These are phyloP conservation scores for Dichotomopilus funicola DNA, from an alignment of 2,329 filamentous ascomycete species.

Conservation along the genomic window DNA sequence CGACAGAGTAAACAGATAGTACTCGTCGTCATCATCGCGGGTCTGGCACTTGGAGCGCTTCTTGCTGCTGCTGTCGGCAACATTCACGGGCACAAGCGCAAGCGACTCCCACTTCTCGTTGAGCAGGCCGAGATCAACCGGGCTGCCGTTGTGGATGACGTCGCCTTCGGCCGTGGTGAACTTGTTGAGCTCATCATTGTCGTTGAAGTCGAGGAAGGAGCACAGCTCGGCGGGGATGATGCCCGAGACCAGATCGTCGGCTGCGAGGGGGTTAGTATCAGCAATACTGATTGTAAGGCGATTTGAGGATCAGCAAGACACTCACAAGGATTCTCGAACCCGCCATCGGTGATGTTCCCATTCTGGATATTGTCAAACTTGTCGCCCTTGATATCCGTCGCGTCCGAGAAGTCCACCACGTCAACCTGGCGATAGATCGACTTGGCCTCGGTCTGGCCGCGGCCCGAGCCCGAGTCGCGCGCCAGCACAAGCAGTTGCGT, in stretches of 20 bases:
- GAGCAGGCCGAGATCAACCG: constrained; percentile 49
- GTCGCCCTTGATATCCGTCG: constrained; percentile 53
- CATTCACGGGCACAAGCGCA: constrained; percentile 50
- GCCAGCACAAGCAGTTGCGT: constrained; percentile 62
- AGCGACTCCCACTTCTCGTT: constrained; percentile 77
- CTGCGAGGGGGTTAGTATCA: constrained; percentile 11
- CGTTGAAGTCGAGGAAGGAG: constrained; percentile 61
- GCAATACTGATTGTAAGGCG: background rate
- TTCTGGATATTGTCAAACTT: constrained; percentile 31
- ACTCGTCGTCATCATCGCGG: constrained; percentile 46
- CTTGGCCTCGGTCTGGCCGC: constrained; percentile 43
- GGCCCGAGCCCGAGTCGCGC: constrained; percentile 55
- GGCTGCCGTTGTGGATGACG: constrained; percentile 61
- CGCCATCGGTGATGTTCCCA: constrained; percentile 13
- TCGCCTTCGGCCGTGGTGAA: constrained; percentile 35
- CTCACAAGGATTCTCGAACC: constrained; percentile 23
- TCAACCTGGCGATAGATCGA: constrained; percentile 64
- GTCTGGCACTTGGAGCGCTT: background rate
- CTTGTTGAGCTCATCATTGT: constrained; percentile 55
- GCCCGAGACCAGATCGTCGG: constrained; percentile 46
- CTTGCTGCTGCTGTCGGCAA: constrained; percentile 37
- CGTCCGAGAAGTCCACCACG: constrained; percentile 56
- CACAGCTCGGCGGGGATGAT: constrained; percentile 58
- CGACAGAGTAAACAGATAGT: constrained; percentile 59
- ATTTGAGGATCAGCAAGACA: background rate